Conservation (phyloP, 495 filamentous ascomycete species). For the Penicillium herquei region DNA sequence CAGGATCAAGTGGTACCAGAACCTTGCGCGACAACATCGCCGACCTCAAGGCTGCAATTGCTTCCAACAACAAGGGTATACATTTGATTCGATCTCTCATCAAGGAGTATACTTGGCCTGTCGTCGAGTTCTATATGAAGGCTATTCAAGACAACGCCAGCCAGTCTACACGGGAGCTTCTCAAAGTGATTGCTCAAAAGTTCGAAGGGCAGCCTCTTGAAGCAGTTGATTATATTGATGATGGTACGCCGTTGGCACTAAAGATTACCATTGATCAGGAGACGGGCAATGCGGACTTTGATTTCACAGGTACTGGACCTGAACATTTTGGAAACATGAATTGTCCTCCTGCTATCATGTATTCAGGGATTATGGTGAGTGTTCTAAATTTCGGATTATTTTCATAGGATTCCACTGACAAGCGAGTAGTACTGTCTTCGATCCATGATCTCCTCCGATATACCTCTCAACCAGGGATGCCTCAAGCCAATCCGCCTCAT, state of each 20-base stretch:
- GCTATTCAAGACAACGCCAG: slow-evolving; percentile 89
- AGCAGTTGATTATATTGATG: slow-evolving; percentile 86
- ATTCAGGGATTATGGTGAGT: slow-evolving; percentile 21
- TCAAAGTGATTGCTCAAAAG: slow-evolving; percentile 68
- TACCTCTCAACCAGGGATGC: slow-evolving; percentile 93
- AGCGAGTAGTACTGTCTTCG: slow-evolving; percentile 47
- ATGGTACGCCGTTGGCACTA: slow-evolving; percentile 79
- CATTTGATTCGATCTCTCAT: slow-evolving; percentile 78
- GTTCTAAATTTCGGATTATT: too few species aligned
- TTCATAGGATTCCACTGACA: too few species aligned
- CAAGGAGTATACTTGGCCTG: slow-evolving; percentile 81
- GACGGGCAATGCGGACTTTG: slow-evolving; percentile 83
- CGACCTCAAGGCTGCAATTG: slow-evolving; percentile 88
- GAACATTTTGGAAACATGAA: slow-evolving; percentile 65
- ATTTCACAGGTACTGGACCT: slow-evolving; percentile 79
- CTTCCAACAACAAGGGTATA: slow-evolving; percentile 94
- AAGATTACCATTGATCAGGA: slow-evolving; percentile 75
- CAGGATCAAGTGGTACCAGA: slow-evolving; percentile 82
- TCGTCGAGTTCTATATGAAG: slow-evolving; percentile 83
- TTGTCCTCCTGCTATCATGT: slow-evolving; percentile 63
- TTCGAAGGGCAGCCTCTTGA: slow-evolving; percentile 72
- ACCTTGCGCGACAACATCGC: slow-evolving; percentile 88
- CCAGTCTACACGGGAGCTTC: slow-evolving; percentile 67
- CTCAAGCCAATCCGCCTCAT: slow-evolving; percentile 76
- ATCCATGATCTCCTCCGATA: slow-evolving; percentile 81